Percentiles rank a stretch among this genome's conserved stretches.
Evolutionary conservation across 2,329 filamentous ascomycete species (phyloP).

Genomic region (Aspergillus glaucus): DNA sequence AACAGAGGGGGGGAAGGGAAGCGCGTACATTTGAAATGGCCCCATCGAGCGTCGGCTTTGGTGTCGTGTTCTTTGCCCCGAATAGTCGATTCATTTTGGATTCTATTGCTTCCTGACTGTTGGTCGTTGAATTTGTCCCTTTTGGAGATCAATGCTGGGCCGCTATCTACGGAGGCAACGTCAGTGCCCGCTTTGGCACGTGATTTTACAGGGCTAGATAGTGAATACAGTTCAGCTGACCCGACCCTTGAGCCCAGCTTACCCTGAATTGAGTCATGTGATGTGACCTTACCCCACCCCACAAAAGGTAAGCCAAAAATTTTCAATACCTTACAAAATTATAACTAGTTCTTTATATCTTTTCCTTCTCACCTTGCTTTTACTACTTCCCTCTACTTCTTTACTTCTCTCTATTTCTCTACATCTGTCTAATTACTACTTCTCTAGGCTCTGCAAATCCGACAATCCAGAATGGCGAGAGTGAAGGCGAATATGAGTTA

Average conservation of each 20-base stretch:
- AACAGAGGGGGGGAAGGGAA: conserved; percentile 4
- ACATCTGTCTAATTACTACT: not conserved
- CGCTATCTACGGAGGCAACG: too few relatives aligned
- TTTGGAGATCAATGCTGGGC: too few relatives aligned
- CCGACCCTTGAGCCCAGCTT: too few relatives aligned
- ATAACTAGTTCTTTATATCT: not conserved
- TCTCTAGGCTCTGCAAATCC: not conserved
- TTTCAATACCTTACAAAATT: not conserved
- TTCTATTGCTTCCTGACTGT: not conserved
- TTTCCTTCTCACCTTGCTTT: not conserved
- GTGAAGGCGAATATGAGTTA: not conserved
- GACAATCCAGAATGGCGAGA: not conserved
- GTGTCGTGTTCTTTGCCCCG: conserved; percentile 75
- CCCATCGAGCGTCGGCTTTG: conserved; percentile 79
- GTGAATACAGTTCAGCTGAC: too few relatives aligned
- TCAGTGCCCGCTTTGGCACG: too few relatives aligned
- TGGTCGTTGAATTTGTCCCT: too few relatives aligned
- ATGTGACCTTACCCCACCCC: too few relatives aligned
- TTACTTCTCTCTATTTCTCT: not conserved
- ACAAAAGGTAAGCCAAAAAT: not conserved
- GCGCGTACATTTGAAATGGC: conserved; percentile 70
- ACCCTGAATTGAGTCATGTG: too few relatives aligned
- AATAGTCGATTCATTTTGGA: conserved; percentile 88
- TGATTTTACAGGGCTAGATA: too few relatives aligned
- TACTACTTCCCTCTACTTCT: not conserved